Base-by-base conservation (phyloP, 768 basidiomycete genomes). In the Naganishia vaughanmartiniae region DNA sequence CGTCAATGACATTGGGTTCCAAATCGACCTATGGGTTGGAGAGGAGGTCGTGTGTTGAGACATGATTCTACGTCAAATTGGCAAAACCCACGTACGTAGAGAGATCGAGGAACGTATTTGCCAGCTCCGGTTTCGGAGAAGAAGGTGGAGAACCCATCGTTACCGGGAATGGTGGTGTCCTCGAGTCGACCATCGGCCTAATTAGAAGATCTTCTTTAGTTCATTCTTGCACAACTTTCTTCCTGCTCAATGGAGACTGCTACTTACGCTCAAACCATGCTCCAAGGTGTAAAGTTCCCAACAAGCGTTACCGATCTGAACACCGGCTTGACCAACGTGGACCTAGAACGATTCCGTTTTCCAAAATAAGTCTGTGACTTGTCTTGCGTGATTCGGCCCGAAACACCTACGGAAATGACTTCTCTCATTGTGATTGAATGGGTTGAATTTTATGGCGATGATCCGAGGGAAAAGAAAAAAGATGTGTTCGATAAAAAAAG, bases 281-380 rank as follows among this genome's bases (percentile, higher is more conserved):
- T 99, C 96, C 77, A 96, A 89, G 79, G 93, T 96, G 85, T 99
- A 99, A 73, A 98, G 88, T 84, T 97, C 95, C 95, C 95, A 96
- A 84, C 93, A 99, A 80, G 96, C 95, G 83, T 98, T 98, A 80
- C 95, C 94, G 78, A 84, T 83, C 78, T 84, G 83, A 72, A 83
- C 78, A 78, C 75, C 79, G 67, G 95, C 96, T 85, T 99, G 96
- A 80, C 95, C 95, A 81, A 98, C 94, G 84, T 97, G 93, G 56
- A 81, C 73, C 80, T 79, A 65, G 39, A 56, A 39, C 56, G 34
- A 9, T 12, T 26, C 34, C 42, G 17, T 42, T 21, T n/a, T 42
- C 39, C 31, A 24, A 65, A 34, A 58, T 70, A 24, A 39, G 55
- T 53, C 11, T 26, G 26, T 21, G n/a, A n/a, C 30, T 58, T 28